These are phyloP conservation scores for Chalciporus piperatus DNA, from an alignment of 768 basidiomycete species.

Conservation along the genomic window DNA sequence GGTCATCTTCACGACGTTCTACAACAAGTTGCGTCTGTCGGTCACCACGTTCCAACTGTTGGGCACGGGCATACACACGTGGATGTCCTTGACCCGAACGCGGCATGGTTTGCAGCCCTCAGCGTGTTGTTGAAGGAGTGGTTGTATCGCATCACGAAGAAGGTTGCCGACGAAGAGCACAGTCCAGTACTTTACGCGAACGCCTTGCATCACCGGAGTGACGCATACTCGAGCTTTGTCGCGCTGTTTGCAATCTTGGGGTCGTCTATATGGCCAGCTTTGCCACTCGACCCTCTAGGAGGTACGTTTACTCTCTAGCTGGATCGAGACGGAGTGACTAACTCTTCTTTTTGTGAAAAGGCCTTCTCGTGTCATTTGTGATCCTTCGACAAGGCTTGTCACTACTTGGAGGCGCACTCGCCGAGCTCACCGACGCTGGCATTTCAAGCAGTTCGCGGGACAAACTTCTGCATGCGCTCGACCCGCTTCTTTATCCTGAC, in stretches of 20 bases:
- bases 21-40: conserved; percentile 50
- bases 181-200: conserved; percentile 94
- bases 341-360: conserved; percentile 35
- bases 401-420: conserved; percentile 66
- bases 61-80: conserved; percentile 54
- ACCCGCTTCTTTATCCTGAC: conserved; percentile 46
- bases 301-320: conserved; percentile 45
- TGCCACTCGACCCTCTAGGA: conserved; percentile 92
- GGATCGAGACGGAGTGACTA: background rate
- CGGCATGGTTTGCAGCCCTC: conserved; percentile 91
- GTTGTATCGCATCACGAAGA: conserved; percentile 85
- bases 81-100: conserved; percentile 79
- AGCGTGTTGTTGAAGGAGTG: conserved; percentile 88
- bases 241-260: conserved; percentile 92
- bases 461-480: conserved; percentile 53
- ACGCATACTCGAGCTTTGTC: conserved; percentile 90
- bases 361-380: conserved; percentile 84
- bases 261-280: conserved; percentile 77
- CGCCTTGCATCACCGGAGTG: conserved; percentile 95
- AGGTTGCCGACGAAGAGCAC: conserved; percentile 87
- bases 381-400: conserved; percentile 77
- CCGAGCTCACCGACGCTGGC: conserved; percentile 83
- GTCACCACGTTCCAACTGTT: conserved; percentile 51
- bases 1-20: conserved; percentile 66
- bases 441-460: conserved; percentile 55